These are phyloP conservation scores for Neonectria punicea DNA, from an alignment of 2,329 filamentous ascomycete species.

Conservation along the genomic window DNA sequence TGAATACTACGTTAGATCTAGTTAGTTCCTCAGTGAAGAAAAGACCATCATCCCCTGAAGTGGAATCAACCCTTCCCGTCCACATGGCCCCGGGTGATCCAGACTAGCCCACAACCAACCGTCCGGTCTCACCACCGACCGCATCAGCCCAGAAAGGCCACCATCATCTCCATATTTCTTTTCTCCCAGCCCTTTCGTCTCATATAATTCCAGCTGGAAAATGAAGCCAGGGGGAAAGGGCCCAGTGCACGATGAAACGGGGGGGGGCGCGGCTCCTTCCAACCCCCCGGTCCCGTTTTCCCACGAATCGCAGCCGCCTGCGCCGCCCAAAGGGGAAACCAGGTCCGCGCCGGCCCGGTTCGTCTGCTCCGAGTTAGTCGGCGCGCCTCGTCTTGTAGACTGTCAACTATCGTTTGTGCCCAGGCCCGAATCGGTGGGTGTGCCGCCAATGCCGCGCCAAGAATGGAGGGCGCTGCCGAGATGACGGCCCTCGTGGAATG, in stretches of 20 bases:
- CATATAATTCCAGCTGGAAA: neutral
- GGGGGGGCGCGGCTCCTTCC: too few species aligned
- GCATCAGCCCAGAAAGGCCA: neutral
- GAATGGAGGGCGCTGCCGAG: constrained; percentile 10
- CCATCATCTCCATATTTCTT: neutral
- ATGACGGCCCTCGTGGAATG: neutral
- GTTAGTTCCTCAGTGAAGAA: neutral
- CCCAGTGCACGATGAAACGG: neutral
- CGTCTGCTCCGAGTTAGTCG: too few species aligned
- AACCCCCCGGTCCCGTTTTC: neutral
- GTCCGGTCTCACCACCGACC: neutral
- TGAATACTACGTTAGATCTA: neutral
- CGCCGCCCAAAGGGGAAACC: constrained; percentile 31
- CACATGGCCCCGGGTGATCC: neutral
- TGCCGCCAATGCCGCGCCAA: constrained; percentile 39
- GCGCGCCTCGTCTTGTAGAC: neutral
- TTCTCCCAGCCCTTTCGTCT: neutral
- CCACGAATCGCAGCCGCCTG: constrained; percentile 33
- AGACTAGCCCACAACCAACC: neutral
- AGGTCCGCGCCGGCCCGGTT: constrained; percentile 1
- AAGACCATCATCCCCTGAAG: neutral
- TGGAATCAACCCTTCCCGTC: neutral
- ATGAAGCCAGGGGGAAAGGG: neutral
- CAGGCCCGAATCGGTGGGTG: neutral
- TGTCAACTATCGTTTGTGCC: neutral